These are phyloP conservation scores for Blepharisma undulans DNA, from an alignment of 169 alveolate species.

Conservation along the genomic window DNA sequence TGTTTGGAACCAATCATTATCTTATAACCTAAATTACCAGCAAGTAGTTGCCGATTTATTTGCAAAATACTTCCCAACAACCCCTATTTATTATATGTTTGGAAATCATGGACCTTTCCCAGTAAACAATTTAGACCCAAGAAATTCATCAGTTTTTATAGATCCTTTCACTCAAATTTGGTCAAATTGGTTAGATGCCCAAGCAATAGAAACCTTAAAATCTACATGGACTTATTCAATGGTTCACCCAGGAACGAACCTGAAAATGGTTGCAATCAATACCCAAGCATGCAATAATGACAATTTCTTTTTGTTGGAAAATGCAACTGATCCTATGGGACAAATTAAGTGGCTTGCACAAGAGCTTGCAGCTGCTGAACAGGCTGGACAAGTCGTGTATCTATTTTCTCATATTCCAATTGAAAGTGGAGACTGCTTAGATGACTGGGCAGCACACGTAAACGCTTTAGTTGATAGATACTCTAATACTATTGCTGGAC, in stretches of 20 bases:
- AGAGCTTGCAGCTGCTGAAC: constrained; percentile 31
- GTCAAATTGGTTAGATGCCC: constrained; percentile 43
- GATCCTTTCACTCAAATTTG: constrained; percentile 43
- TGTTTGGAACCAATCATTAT: constrained; percentile 41
- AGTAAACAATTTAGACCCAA: constrained; percentile 39
- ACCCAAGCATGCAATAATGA: not conserved
- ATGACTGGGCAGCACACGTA: constrained; percentile 13
- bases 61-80: constrained; percentile 23
- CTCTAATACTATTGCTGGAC: constrained; percentile 15
- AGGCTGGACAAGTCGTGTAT: not conserved
- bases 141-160: not conserved
- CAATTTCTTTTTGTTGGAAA: not conserved
- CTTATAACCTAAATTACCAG: not conserved
- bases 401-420: constrained; percentile 23
- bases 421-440: constrained; percentile 29
- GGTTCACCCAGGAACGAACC: constrained; percentile 36
- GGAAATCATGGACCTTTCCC: constrained; percentile 69
- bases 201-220: not conserved
- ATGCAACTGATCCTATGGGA: constrained; percentile 34
- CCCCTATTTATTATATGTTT: constrained; percentile 38
- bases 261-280: constrained; percentile 2
- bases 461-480: constrained; percentile 28
- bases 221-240: constrained; percentile 40
- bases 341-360: constrained; percentile 14
- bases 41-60: not conserved